Evolutionary conservation across 2,329 filamentous ascomycete genomes (phyloP).

Genomic region (Calonectria naviculata): DNA sequence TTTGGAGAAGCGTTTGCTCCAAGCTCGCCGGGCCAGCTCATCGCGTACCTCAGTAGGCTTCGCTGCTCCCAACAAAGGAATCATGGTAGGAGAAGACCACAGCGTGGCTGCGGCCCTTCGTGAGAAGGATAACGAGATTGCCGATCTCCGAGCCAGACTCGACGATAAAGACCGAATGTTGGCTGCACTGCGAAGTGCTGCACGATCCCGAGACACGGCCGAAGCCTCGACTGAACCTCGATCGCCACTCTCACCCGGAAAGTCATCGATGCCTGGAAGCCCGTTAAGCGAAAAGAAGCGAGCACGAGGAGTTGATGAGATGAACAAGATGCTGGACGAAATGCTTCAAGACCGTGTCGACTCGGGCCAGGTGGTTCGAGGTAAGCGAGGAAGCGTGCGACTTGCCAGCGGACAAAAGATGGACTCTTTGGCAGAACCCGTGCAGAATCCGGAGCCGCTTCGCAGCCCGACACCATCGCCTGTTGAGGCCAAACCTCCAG

Average conservation of each 20-base stretch:
- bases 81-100: constrained; percentile 82
- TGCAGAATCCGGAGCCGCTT: constrained; percentile 52
- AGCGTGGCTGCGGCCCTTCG: constrained; percentile 78
- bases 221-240: constrained; percentile 60
- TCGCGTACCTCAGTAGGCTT: constrained; percentile 85
- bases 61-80: constrained; percentile 68
- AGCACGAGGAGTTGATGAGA: constrained; percentile 84
- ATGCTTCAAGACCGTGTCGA: constrained; percentile 95
- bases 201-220: constrained; percentile 86
- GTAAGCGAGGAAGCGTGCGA: constrained; percentile 74
- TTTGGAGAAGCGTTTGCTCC: constrained; percentile 89
- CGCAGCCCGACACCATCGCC: constrained; percentile 47
- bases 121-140: constrained; percentile 94
- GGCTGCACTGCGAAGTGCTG: constrained; percentile 83
- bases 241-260: constrained; percentile 37
- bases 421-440: constrained; percentile 47
- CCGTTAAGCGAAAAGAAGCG: constrained; percentile 57
- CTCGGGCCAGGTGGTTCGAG: constrained; percentile 76
- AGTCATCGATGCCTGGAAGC: constrained; percentile 23
- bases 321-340: constrained; percentile 93
- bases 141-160: constrained; percentile 86
- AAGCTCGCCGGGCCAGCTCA: constrained; percentile 90
- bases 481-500: constrained; percentile 32
- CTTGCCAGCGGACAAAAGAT: constrained; percentile 60
- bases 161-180: constrained; percentile 98